phyloP scores from a whole-genome alignment of 805 yeast genomes.

The Ogataea pignaliae region DNA sequence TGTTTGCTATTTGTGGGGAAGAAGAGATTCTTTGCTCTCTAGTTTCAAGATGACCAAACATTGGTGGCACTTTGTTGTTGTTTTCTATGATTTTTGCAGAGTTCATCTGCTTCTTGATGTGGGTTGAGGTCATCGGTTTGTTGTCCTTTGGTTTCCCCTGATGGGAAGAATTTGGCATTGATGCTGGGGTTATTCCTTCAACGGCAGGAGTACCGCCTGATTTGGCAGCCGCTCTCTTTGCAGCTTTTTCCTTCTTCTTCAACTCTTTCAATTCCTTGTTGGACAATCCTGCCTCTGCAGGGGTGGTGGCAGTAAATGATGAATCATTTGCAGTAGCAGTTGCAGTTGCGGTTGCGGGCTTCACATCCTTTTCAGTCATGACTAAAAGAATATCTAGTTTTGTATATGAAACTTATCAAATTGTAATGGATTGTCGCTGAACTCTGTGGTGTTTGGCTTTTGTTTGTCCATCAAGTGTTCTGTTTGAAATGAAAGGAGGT shows the following conservation, averaged over 20 bases:
- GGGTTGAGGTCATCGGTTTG: slow-evolving; percentile 40
- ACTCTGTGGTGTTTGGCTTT: too few relatives aligned
- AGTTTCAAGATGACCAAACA: slow-evolving; percentile 77
- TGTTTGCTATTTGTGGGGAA: slow-evolving; percentile 53
- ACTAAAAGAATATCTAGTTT: too few relatives aligned
- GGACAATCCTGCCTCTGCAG: slow-evolving; percentile 31
- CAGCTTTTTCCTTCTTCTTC: slow-evolving; percentile 87
- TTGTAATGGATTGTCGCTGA: too few relatives aligned
- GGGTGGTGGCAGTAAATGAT: neutral
- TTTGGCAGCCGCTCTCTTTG: slow-evolving; percentile 85
- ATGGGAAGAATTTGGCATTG: slow-evolving; percentile 4
- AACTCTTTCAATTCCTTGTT: slow-evolving; percentile 84
- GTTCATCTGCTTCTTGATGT: slow-evolving; percentile 49
- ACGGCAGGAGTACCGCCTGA: slow-evolving; percentile 31
- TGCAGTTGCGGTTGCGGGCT: neutral
- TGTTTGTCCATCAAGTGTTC: too few relatives aligned
- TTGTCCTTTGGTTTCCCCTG: slow-evolving; percentile 15
- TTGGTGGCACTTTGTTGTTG: slow-evolving; percentile 50
- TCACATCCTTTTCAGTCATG: neutral
- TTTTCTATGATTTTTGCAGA: slow-evolving; percentile 43
- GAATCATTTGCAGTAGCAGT: neutral
- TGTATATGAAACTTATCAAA: too few relatives aligned
- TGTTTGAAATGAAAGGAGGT: too few relatives aligned
- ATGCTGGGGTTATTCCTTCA: slow-evolving; percentile 5
- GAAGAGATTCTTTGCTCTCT: slow-evolving; percentile 67